A percentile compares a stretch with the other conserved stretches of the same genome.
Evolutionary conservation across 1,284 basidiomycete genomes (phyloP).

Genomic region (Tylopilus sp.): DNA sequence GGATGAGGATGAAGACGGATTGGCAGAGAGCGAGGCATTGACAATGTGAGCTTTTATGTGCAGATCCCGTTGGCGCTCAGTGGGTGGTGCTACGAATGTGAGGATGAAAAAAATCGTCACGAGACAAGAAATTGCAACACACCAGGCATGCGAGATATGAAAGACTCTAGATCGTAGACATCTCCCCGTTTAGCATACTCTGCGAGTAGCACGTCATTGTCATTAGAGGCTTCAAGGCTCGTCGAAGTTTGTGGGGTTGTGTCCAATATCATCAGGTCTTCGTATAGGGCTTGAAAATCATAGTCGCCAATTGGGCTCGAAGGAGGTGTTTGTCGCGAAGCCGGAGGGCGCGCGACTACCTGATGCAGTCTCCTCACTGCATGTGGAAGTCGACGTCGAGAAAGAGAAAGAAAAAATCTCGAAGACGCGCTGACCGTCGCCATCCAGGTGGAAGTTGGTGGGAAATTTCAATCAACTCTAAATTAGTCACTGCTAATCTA

Average conservation of each 20-base stretch:
- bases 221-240: constrained; percentile 44
- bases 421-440: constrained; percentile 1
- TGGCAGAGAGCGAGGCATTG: constrained; percentile 17
- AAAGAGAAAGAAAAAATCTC: constrained; percentile 12
- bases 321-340: not conserved
- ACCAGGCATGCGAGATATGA: constrained; percentile 60
- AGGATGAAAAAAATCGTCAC: not conserved
- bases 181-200: constrained; percentile 63
- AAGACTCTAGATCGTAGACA: constrained; percentile 55
- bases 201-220: constrained; percentile 59
- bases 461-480: not conserved
- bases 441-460: not conserved
- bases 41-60: constrained; percentile 73
- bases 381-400: constrained; percentile 12
- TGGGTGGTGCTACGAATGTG: constrained; percentile 52
- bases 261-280: constrained; percentile 11
- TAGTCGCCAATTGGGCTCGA: not conserved
- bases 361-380: constrained; percentile 36
- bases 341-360: constrained; percentile 15
- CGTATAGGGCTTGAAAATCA: constrained; percentile 6
- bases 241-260: not conserved
- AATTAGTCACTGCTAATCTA: too few relatives aligned
- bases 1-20: constrained; percentile 34
- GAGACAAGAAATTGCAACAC: constrained; percentile 19
- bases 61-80: constrained; percentile 70